Evolutionary conservation across 139 green algal species (phyloP).

Genomic region (Tetraselmis chui): DNA sequence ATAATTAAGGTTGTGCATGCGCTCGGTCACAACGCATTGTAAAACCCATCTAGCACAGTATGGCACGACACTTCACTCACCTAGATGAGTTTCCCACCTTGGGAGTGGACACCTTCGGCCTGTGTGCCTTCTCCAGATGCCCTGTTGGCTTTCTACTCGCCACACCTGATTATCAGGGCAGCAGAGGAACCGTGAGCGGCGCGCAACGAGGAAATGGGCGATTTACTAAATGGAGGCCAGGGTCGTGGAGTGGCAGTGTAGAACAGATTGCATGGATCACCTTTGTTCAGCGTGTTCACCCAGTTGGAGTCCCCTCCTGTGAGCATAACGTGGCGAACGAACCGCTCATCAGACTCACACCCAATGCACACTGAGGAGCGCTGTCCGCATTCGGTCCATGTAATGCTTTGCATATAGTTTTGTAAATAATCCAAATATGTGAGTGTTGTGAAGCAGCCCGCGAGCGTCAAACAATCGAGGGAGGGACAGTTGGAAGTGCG

Average conservation of each 20-base stretch:
- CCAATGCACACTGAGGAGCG: too few species aligned
- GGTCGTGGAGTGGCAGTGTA: too few species aligned
- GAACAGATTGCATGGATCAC: too few species aligned
- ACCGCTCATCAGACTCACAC: too few species aligned
- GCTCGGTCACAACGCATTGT: neutral
- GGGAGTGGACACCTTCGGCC: neutral
- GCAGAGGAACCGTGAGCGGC: too few species aligned
- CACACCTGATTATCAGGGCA: too few species aligned
- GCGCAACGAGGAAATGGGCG: too few species aligned
- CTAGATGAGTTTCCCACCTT: neutral
- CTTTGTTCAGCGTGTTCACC: neutral
- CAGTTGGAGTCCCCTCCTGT: neutral
- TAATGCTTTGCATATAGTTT: too few species aligned
- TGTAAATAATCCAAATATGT: too few species aligned
- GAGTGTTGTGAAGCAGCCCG: too few species aligned
- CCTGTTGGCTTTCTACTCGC: neutral
- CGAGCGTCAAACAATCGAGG: neutral
- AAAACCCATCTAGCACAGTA: neutral
- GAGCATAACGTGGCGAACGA: neutral
- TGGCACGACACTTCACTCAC: neutral
- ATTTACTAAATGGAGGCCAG: too few species aligned
- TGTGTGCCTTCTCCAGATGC: neutral
- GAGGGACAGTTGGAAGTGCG: neutral
- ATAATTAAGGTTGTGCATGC: neutral
- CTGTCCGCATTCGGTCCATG: too few species aligned